Percentiles rank a stretch among this genome's conserved stretches.
Conservation (phyloP, 768 basidiomycete genomes). For the Pleurotus cornucopiae region DNA sequence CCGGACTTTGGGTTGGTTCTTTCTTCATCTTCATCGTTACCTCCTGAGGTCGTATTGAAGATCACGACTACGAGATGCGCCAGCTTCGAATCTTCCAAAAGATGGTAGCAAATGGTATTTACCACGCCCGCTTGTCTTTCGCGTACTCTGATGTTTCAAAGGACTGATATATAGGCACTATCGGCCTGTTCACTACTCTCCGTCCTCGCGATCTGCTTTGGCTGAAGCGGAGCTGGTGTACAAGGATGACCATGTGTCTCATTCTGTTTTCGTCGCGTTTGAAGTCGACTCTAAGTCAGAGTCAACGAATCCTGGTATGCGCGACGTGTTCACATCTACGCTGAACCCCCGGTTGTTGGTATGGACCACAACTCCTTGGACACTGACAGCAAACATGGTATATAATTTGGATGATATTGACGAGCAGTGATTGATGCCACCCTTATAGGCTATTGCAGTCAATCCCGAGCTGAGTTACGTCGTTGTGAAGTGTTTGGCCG, state of each 20-base stretch:
- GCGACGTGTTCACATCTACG: slow-evolving; percentile 24
- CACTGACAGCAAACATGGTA: slow-evolving; percentile 92
- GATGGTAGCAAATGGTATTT: slow-evolving; percentile 80
- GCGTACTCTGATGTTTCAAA: slow-evolving; percentile 18
- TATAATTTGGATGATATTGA: slow-evolving; percentile 13
- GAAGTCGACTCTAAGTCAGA: slow-evolving; percentile 38
- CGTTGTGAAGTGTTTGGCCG: slow-evolving; percentile 31
- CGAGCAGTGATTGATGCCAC: neutral
- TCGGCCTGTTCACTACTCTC: slow-evolving; percentile 92
- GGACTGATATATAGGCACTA: slow-evolving; percentile 83
- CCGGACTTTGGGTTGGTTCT: slow-evolving; percentile 69
- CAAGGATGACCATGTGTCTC: slow-evolving; percentile 83
- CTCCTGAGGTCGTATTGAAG: slow-evolving; percentile 32
- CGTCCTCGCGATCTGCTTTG: slow-evolving; percentile 88
- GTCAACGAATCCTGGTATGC: slow-evolving; percentile 20
- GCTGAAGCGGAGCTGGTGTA: slow-evolving; percentile 95
- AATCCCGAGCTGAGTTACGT: slow-evolving; percentile 69
- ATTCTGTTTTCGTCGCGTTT: slow-evolving; percentile 84
- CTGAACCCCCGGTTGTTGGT: slow-evolving; percentile 57
- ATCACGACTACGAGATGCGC: slow-evolving; percentile 82
- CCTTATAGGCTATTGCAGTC: slow-evolving; percentile 79
- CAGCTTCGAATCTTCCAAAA: slow-evolving; percentile 81
- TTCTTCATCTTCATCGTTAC: neutral
- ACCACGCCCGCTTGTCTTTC: neutral
- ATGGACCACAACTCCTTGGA: slow-evolving; percentile 99